Conservation (phyloP, 176 grass and related monocot genomes). For the Aegilops speltoides region DNA sequence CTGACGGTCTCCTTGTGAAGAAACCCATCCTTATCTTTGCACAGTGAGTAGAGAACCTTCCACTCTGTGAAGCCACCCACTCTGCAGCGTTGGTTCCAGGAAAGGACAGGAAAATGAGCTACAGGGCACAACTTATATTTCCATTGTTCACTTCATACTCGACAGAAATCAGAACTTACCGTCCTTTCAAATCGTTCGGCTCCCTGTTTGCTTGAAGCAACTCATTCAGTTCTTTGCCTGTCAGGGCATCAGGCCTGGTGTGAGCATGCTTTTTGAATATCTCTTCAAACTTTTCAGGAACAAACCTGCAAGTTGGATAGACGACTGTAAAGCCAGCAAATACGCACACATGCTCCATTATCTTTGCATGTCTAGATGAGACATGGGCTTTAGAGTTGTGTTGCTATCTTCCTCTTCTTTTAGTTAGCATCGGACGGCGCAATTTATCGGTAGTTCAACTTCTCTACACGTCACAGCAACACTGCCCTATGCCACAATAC, state of each 20-base stretch:
- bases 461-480: neutral
- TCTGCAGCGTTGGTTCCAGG: slow-evolving; percentile 24
- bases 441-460: neutral
- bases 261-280: slow-evolving; percentile 73
- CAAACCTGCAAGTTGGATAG: slow-evolving; percentile 42
- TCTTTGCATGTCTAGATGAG: neutral
- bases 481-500: neutral
- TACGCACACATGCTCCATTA: neutral
- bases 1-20: slow-evolving; percentile 63
- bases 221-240: slow-evolving; percentile 53
- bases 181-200: slow-evolving; percentile 56
- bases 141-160: slow-evolving; percentile 2
- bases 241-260: slow-evolving; percentile 57
- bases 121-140: neutral
- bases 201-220: slow-evolving; percentile 59
- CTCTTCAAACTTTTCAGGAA: slow-evolving; percentile 70
- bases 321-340: neutral
- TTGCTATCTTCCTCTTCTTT: neutral
- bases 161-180: slow-evolving; percentile 22
- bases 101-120: neutral
- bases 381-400: neutral
- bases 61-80: slow-evolving; percentile 58
- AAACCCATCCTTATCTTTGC: slow-evolving; percentile 70
- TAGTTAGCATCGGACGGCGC: neutral
- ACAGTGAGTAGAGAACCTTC: slow-evolving; percentile 48